A percentile compares a stretch with the other conserved stretches of the same genome.
These are phyloP conservation scores for Umbelopsis sp. DNA, from an alignment of 371 early-diverging fungal genomes.

Conservation along the genomic window DNA sequence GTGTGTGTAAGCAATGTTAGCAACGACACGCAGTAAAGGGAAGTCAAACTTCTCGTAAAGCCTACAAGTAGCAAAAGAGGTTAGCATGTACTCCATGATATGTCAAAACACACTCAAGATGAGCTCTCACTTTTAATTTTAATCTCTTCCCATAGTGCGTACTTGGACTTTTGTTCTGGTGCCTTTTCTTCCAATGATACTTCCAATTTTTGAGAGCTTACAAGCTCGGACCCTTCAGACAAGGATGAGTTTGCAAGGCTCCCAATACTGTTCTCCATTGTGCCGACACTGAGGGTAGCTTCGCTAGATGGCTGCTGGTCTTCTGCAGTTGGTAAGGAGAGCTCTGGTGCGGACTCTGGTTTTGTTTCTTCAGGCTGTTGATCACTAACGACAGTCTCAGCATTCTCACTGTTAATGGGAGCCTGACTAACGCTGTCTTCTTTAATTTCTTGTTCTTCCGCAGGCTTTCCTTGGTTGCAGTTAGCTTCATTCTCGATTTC, in stretches of 20 bases:
- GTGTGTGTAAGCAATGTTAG: slow-evolving; percentile 81
- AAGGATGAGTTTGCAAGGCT: slow-evolving; percentile 7
- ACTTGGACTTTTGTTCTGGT: slow-evolving; percentile 52
- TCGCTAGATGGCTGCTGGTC: not conserved
- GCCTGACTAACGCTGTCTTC: not conserved
- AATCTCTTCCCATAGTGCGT: slow-evolving; percentile 87
- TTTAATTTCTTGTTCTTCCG: slow-evolving; percentile 7
- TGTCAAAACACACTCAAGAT: too few relatives aligned
- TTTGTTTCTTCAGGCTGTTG: not conserved
- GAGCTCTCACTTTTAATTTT: slow-evolving; percentile 72
- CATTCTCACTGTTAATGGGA: not conserved
- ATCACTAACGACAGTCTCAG: not conserved
- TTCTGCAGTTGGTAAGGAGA: not conserved
- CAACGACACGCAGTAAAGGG: slow-evolving; percentile 82
- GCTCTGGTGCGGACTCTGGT: not conserved
- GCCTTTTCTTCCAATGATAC: slow-evolving; percentile 21
- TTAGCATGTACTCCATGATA: too few relatives aligned
- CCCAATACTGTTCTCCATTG: not conserved
- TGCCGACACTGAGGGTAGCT: not conserved
- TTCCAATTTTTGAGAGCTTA: not conserved
- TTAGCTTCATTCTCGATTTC: slow-evolving; percentile 30
- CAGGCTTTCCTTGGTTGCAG: slow-evolving; percentile 23
- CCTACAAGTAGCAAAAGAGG: slow-evolving; percentile 37
- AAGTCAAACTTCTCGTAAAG: slow-evolving; percentile 80
- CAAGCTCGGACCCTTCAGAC: slow-evolving; percentile 1